These are phyloP conservation scores for Arthroderma sp. DNA, from an alignment of 2,329 filamentous ascomycete genomes.

Conservation along the genomic window DNA sequence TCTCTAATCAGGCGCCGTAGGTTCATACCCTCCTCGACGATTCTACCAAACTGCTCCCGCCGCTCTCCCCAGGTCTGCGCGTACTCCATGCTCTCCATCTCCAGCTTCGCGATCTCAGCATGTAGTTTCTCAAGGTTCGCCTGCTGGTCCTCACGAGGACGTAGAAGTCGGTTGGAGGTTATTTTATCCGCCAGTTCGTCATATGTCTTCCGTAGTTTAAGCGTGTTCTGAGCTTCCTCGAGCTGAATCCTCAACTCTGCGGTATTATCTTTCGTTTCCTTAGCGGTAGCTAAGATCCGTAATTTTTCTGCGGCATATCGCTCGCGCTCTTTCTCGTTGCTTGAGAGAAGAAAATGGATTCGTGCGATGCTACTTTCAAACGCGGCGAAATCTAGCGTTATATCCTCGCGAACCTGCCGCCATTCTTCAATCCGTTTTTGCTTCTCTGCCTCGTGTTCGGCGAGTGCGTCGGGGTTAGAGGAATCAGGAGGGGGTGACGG, in stretches of 20 bases:
- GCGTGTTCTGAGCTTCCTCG: constrained; percentile 59
- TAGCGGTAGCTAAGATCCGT: constrained; percentile 64
- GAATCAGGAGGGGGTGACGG: constrained; percentile 56
- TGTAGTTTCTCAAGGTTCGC: constrained; percentile 67
- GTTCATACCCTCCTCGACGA: constrained; percentile 83
- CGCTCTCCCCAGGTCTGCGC: constrained; percentile 73
- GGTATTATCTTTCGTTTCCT: constrained; percentile 64
- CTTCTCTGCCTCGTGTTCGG: constrained; percentile 31
- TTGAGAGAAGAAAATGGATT: constrained; percentile 72
- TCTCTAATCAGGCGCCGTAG: constrained; percentile 76
- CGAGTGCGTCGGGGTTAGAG: constrained; percentile 27
- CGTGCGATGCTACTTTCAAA: constrained; percentile 78
- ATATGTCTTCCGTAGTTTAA: constrained; percentile 69
- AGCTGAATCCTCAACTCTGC: constrained; percentile 58
- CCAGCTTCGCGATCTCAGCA: constrained; percentile 75
- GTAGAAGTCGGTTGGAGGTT: constrained; percentile 63
- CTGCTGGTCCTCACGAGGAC: constrained; percentile 71
- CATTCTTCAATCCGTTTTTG: constrained; percentile 43
- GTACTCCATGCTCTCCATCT: constrained; percentile 71
- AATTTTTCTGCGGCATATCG: constrained; percentile 71
- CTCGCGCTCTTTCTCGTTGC: constrained; percentile 70
- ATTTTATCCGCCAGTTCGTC: constrained; percentile 83
- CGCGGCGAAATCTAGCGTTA: constrained; percentile 74
- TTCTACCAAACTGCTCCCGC: constrained; percentile 70
- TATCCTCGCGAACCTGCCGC: constrained; percentile 64